A percentile compares a stretch with the other conserved stretches of the same genome.
Conservation (phyloP, 2,329 filamentous ascomycete species). For the Trichocomaceae sp. region DNA sequence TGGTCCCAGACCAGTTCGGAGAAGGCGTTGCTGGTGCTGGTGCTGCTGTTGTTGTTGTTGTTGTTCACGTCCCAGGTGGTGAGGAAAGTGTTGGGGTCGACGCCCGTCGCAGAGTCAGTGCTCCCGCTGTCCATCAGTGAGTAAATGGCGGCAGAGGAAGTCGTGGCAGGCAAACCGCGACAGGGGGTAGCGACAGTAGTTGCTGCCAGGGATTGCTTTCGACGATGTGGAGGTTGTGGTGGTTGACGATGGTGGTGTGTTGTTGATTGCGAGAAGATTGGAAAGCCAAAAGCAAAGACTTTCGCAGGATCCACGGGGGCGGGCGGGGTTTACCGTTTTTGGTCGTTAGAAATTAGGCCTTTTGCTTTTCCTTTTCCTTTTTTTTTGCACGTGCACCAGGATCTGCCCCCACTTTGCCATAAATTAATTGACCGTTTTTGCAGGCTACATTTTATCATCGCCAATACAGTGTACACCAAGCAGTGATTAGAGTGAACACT, state of each 20-base stretch:
- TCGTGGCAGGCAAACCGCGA: conserved; percentile 1
- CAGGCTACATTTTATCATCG: not conserved
- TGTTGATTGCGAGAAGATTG: not conserved
- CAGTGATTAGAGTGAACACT: too few relatives aligned
- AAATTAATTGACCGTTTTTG: not conserved
- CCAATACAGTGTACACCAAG: not conserved
- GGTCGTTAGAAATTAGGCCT: not conserved
- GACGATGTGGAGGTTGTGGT: not conserved
- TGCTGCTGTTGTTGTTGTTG: not conserved
- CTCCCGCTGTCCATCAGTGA: conserved; percentile 12
- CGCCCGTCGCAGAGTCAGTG: conserved; percentile 31
- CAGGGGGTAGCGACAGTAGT: not conserved
- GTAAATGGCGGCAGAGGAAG: conserved; percentile 1
- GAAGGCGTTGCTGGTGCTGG: conserved; percentile 25
- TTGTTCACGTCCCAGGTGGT: conserved; percentile 30
- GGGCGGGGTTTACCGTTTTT: not conserved
- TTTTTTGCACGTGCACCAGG: not conserved
- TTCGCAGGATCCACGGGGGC: not conserved
- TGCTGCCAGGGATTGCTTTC: not conserved
- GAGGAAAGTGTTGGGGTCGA: conserved; percentile 36
- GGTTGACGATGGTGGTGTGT: not conserved
- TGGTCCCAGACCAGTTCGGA: conserved; percentile 32
- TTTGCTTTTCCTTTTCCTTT: not conserved
- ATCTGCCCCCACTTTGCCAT: too few relatives aligned
- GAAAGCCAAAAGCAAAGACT: not conserved